Base-by-base conservation (phyloP, 2,329 filamentous ascomycete species). In the Fusarium sp. region DNA sequence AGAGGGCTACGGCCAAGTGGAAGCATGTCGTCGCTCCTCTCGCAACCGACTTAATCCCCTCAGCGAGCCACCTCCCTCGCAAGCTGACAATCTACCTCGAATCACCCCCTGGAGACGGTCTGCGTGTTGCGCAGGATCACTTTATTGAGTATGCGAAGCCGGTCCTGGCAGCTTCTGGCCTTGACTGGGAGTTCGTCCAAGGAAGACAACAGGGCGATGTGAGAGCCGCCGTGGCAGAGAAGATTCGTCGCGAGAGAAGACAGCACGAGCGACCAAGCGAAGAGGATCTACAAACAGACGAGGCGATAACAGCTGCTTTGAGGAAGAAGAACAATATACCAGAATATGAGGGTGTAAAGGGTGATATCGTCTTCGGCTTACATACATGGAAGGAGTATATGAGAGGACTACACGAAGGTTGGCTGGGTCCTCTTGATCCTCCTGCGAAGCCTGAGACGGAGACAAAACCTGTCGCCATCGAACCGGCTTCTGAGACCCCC, bases 301-400 rank as follows among this genome's bases (percentile, higher is more conserved):
- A 88, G 53, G 85, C 87, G 51, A 79, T 89, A 11, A 81, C 96
- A 8, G 85, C 90, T 62, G 84, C 87, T 12, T 82, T 91, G 55
- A 87, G 94, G 73, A 83, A 85, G 75, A 87, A 84, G 70, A 89
- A 90, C 65, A 91, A 91, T 9, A 87, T 95, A 12, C 85, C 83
- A 27, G 89, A 93, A 34, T 95, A 91, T 76, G 85, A 90, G 6
- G 94, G 93, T 12, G 84, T 91, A 24, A 87, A 87, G 68, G 96
- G 96, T 46, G 95, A 98, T 77, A 86, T 99, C 54, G 90, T 98
- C 20, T 89, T 99, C 74, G 96, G 96, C 14, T 85, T 95, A 60
- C 92, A 98, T 78, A 91, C 95, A 12, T 99, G 96, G 96, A 99
- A 98, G 82, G 96, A 99, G 81, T 99, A 98, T 79, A 84, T 98